phyloP scores from a whole-genome alignment of 164 flowering plant genomes.

The Aristolochia fimbriata region DNA sequence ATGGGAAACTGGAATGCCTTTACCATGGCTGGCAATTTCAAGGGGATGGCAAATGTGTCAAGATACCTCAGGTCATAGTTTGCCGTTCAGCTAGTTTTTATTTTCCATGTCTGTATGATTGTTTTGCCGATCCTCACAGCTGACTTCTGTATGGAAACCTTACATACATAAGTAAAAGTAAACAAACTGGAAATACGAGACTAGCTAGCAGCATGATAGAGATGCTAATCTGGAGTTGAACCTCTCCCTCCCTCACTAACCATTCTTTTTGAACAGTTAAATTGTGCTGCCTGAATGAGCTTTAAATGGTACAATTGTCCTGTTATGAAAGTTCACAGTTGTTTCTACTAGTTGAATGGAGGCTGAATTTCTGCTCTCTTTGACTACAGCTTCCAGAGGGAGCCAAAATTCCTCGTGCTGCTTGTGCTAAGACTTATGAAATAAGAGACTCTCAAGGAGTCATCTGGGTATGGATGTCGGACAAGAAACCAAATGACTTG shows the following conservation, averaged over 20 bases:
- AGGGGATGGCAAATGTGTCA: constrained; percentile 69
- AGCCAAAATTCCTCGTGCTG: constrained; percentile 71
- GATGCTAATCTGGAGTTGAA: too few relatives aligned
- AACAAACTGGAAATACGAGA: background rate
- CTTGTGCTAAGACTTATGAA: constrained; percentile 63
- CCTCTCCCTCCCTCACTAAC: too few relatives aligned
- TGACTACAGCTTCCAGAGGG: constrained; percentile 58
- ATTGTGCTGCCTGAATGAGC: too few relatives aligned
- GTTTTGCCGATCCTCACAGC: too few relatives aligned
- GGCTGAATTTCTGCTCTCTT: background rate
- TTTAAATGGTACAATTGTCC: too few relatives aligned
- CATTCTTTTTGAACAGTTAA: too few relatives aligned
- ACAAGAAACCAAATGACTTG: constrained; percentile 37
- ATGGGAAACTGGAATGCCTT: constrained; percentile 91
- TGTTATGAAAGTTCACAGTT: too few relatives aligned
- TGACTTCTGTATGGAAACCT: too few relatives aligned
- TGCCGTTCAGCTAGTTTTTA: background rate
- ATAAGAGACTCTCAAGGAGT: constrained; percentile 90
- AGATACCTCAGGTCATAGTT: constrained; percentile 78
- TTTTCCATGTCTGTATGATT: too few relatives aligned
- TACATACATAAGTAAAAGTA: background rate
- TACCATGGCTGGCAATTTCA: constrained; percentile 98
- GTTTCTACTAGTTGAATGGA: too few relatives aligned
- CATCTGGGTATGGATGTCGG: constrained; percentile 96
- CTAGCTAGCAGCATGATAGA: background rate